Conservation (phyloP, 768 basidiomycete genomes). For the Ephemerocybe angulata region DNA sequence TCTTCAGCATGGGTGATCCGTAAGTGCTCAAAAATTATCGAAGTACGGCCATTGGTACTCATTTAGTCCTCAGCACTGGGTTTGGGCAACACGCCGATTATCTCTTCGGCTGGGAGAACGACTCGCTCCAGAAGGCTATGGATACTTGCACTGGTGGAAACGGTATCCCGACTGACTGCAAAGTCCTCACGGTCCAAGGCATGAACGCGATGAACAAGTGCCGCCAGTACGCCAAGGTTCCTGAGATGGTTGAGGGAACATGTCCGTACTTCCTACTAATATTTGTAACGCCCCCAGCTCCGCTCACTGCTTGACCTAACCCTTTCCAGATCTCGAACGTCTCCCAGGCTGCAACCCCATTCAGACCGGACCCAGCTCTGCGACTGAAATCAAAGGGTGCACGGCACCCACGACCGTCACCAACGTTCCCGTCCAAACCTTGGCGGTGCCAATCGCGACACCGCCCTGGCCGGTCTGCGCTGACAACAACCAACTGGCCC, state of each 20-base stretch:
- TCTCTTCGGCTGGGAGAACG: slow-evolving; percentile 21
- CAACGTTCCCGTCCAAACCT: slow-evolving; percentile 8
- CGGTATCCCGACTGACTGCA: slow-evolving; percentile 16
- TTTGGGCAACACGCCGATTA: slow-evolving; percentile 23
- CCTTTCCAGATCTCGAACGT: slow-evolving; percentile 11
- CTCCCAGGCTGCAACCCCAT: slow-evolving; percentile 23
- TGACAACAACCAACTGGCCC: slow-evolving; percentile 1
- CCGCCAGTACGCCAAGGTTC: slow-evolving; percentile 13
- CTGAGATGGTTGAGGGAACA: slow-evolving; percentile 15
- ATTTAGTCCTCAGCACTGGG: slow-evolving; percentile 12
- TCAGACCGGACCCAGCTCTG: slow-evolving; percentile 15
- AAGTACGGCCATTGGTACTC: background rate
- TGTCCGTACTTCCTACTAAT: slow-evolving; percentile 12
- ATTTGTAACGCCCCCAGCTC: background rate
- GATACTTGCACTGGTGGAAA: slow-evolving; percentile 17
- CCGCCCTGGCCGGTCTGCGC: slow-evolving; percentile 11
- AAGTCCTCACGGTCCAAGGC: slow-evolving; percentile 18
- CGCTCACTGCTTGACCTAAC: background rate
- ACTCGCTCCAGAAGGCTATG: slow-evolving; percentile 20
- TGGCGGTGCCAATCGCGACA: slow-evolving; percentile 6
- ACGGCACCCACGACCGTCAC: slow-evolving; percentile 15
- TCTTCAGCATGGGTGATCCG: slow-evolving; percentile 21
- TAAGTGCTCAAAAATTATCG: background rate
- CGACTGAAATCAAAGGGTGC: slow-evolving; percentile 12
- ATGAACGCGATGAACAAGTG: slow-evolving; percentile 19